phyloP scores from a whole-genome alignment of 2,329 filamentous ascomycete species.

The Zymoseptoria crescenta region DNA sequence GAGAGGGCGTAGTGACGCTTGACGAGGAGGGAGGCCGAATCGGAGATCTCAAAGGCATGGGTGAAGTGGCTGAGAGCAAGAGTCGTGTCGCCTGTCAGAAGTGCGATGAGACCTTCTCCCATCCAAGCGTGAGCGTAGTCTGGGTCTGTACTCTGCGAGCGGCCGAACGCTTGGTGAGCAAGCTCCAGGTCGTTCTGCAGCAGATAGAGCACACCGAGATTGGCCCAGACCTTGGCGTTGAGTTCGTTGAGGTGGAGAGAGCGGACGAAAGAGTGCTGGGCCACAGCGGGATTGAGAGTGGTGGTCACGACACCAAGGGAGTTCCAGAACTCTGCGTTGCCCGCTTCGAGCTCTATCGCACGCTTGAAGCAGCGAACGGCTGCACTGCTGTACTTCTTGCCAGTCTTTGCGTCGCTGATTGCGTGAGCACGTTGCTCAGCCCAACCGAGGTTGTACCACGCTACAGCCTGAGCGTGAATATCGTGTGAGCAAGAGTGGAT shows the following conservation, averaged over 20 bases:
- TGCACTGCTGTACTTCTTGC: constrained; percentile 64
- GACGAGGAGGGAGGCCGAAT: constrained; percentile 63
- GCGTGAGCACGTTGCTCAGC: constrained; percentile 75
- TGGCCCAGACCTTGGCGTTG: constrained; percentile 77
- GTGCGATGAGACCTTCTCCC: constrained; percentile 79
- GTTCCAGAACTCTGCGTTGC: constrained; percentile 96
- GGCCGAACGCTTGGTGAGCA: constrained; percentile 83
- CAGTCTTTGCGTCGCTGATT: constrained; percentile 52
- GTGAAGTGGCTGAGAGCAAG: constrained; percentile 83
- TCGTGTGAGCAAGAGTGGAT: constrained; percentile 67
- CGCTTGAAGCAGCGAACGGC: constrained; percentile 88
- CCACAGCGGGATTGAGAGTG: constrained; percentile 72
- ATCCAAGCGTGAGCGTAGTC: constrained; percentile 92
- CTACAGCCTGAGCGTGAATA: constrained; percentile 82
- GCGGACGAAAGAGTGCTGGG: constrained; percentile 87
- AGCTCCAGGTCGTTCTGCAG: constrained; percentile 74
- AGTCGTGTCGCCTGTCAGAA: constrained; percentile 62
- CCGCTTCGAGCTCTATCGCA: constrained; percentile 88
- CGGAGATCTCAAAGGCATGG: constrained; percentile 88
- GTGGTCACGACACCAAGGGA: constrained; percentile 86
- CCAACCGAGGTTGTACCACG: constrained; percentile 95
- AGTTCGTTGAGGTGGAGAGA: constrained; percentile 88
- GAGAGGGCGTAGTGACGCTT: constrained; percentile 74
- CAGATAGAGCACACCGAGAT: constrained; percentile 78
- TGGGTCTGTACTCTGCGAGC: constrained; percentile 88